Evolutionary conservation across 768 basidiomycete species (phyloP).

Genomic region (Macrocybe gigantea): DNA sequence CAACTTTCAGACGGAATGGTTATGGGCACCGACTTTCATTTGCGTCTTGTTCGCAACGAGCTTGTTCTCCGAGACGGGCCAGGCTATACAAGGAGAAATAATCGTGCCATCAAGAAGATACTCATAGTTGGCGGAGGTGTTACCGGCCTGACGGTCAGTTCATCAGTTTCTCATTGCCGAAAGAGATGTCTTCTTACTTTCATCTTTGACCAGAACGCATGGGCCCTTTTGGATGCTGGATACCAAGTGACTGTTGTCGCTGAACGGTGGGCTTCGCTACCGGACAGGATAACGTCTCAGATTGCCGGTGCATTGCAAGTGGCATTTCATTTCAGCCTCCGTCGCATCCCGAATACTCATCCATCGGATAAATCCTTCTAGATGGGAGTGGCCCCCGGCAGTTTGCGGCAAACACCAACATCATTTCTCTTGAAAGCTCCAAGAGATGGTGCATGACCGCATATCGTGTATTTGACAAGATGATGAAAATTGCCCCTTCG

Average conservation of each 20-base stretch:
- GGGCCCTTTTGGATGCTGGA: constrained; percentile 29
- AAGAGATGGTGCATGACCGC: constrained; percentile 30
- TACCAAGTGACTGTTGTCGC: constrained; percentile 28
- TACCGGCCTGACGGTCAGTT: constrained; percentile 5
- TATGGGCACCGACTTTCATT: background rate
- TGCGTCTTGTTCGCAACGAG: constrained; percentile 1
- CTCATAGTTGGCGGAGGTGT: constrained; percentile 7
- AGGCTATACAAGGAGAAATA: background rate
- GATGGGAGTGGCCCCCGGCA: constrained; percentile 34
- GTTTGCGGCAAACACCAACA: constrained; percentile 31
- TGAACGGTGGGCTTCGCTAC: constrained; percentile 15
- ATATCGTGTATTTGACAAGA: constrained; percentile 24
- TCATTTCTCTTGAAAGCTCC: constrained; percentile 25
- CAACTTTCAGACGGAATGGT: no score
- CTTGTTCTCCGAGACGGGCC: constrained; percentile 3
- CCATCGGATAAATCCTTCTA: constrained; percentile 5
- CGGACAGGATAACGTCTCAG: constrained; percentile 17
- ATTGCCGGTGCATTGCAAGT: constrained; percentile 22
- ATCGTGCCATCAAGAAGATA: background rate
- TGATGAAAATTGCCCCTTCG: constrained; percentile 12
- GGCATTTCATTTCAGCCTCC: background rate
- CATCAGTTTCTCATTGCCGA: background rate
- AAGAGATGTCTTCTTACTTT: background rate
- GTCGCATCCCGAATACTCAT: background rate
- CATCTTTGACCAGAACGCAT: constrained; percentile 13